A percentile compares a stretch with the other conserved stretches of the same genome.
These are phyloP conservation scores for Solidago caesia DNA, from an alignment of 129 eudicot genomes.

Conservation along the genomic window DNA sequence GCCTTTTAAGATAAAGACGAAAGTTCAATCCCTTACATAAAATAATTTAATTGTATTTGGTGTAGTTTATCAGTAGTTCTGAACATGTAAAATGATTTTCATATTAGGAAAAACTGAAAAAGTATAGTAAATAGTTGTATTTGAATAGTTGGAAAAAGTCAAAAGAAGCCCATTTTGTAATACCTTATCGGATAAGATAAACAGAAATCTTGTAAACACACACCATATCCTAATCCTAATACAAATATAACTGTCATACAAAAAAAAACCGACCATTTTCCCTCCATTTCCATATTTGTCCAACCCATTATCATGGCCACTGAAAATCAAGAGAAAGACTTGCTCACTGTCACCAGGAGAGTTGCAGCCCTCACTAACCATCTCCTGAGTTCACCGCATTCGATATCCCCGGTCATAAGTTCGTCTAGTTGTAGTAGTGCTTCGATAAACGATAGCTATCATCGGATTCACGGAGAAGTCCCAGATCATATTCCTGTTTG, in stretches of 20 bases:
- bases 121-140: slow-evolving; percentile 5
- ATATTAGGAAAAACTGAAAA: no score
- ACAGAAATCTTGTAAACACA: slow-evolving; percentile 17
- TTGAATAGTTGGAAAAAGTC: slow-evolving; percentile 7
- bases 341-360: slow-evolving; percentile 45
- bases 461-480: slow-evolving; percentile 74
- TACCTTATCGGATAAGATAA: slow-evolving; percentile 38
- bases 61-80: no score
- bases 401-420: slow-evolving; percentile 16
- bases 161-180: slow-evolving; percentile 19
- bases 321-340: slow-evolving; percentile 39
- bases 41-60: no score
- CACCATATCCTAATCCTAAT: slow-evolving; percentile 2
- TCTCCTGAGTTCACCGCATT: slow-evolving; percentile 39
- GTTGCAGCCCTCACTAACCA: slow-evolving; percentile 60
- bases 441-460: slow-evolving; percentile 63
- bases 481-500: slow-evolving; percentile 51
- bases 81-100: no score
- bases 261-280: slow-evolving; percentile 9
- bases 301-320: slow-evolving; percentile 37
- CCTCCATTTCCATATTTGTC: slow-evolving; percentile 32
- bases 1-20: no score
- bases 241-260: background rate
- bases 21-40: no score
- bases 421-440: slow-evolving; percentile 41